These are phyloP conservation scores for Stemphylium lycopersici DNA, from an alignment of 2,329 filamentous ascomycete species.

Conservation along the genomic window DNA sequence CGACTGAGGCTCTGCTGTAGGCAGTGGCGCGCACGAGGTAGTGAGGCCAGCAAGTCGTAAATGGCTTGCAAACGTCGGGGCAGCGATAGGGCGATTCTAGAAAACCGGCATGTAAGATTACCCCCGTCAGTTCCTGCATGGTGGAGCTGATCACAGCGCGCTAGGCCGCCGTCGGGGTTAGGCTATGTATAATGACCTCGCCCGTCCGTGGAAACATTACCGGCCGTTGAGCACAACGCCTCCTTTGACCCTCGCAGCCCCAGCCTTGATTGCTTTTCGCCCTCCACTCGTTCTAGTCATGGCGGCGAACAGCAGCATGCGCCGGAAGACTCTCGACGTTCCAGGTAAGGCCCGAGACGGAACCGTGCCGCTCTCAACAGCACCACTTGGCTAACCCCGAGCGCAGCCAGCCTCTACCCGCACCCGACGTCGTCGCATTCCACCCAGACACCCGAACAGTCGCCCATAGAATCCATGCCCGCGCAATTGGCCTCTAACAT, in stretches of 20 bases:
- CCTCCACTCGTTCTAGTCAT: slow-evolving; percentile 15
- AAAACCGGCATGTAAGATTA: slow-evolving; percentile 16
- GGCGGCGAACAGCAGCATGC: slow-evolving; percentile 35
- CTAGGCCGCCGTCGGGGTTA: slow-evolving; percentile 16
- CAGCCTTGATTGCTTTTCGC: background rate
- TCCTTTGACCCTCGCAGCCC: slow-evolving; percentile 15
- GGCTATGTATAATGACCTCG: slow-evolving; percentile 21
- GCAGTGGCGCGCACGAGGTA: too few species aligned
- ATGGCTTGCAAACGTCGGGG: slow-evolving; percentile 6
- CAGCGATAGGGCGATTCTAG: slow-evolving; percentile 24
- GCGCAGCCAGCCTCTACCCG: slow-evolving; percentile 29
- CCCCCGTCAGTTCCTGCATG: slow-evolving; percentile 25
- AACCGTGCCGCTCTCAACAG: background rate
- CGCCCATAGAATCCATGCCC: slow-evolving; percentile 38
- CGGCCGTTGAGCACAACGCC: slow-evolving; percentile 9
- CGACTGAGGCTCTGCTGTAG: too few species aligned
- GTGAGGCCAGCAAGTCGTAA: too few species aligned
- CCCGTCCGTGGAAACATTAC: slow-evolving; percentile 8
- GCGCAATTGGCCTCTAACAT: slow-evolving; percentile 33
- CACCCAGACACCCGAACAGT: slow-evolving; percentile 36
- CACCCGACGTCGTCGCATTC: slow-evolving; percentile 31
- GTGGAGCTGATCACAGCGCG: slow-evolving; percentile 11
- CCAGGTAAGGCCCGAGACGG: slow-evolving; percentile 25
- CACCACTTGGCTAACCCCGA: slow-evolving; percentile 19
- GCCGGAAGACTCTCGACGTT: slow-evolving; percentile 27